phyloP scores from a whole-genome alignment of 2,329 filamentous ascomycete genomes.

The Trichoderma harzianum region DNA sequence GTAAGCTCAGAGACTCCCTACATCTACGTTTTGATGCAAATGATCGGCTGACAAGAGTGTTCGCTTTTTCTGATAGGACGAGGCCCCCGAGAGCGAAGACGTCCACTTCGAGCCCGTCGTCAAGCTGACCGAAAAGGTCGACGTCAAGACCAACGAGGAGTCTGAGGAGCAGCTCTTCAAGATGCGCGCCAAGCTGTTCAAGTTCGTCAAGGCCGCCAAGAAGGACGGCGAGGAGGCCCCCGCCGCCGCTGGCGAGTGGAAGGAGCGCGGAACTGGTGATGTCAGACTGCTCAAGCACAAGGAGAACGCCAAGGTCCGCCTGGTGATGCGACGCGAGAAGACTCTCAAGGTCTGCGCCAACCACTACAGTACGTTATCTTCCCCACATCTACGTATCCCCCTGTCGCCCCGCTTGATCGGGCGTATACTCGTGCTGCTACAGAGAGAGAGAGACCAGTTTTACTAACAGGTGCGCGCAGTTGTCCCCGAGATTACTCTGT shows the following conservation, averaged over 20 bases:
- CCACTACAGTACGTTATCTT: slow-evolving; percentile 80
- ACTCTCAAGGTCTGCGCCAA: slow-evolving; percentile 99
- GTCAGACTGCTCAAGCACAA: slow-evolving; percentile 97
- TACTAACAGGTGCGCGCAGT: slow-evolving; percentile 50
- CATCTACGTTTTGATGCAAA: background rate
- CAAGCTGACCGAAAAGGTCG: slow-evolving; percentile 92
- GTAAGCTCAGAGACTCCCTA: slow-evolving; percentile 37
- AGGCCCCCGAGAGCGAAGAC: slow-evolving; percentile 81
- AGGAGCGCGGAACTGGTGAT: slow-evolving; percentile 96
- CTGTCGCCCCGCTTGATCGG: background rate
- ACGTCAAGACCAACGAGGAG: slow-evolving; percentile 98
- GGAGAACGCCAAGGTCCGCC: slow-evolving; percentile 94
- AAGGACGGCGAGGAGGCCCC: slow-evolving; percentile 17
- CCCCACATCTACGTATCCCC: background rate
- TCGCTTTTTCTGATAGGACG: slow-evolving; percentile 50
- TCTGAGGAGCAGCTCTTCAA: slow-evolving; percentile 96
- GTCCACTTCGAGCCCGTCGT: slow-evolving; percentile 97
- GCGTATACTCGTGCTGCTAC: background rate
- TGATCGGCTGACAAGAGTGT: background rate
- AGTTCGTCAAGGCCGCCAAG: slow-evolving; percentile 74
- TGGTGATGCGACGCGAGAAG: slow-evolving; percentile 99
- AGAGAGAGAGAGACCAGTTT: background rate
- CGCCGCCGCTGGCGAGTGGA: slow-evolving; percentile 75
- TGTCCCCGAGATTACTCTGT: slow-evolving; percentile 97
- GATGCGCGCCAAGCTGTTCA: slow-evolving; percentile 99